Conservation (phyloP, 2,329 filamentous ascomycete species). For the Apiospora aurea region DNA sequence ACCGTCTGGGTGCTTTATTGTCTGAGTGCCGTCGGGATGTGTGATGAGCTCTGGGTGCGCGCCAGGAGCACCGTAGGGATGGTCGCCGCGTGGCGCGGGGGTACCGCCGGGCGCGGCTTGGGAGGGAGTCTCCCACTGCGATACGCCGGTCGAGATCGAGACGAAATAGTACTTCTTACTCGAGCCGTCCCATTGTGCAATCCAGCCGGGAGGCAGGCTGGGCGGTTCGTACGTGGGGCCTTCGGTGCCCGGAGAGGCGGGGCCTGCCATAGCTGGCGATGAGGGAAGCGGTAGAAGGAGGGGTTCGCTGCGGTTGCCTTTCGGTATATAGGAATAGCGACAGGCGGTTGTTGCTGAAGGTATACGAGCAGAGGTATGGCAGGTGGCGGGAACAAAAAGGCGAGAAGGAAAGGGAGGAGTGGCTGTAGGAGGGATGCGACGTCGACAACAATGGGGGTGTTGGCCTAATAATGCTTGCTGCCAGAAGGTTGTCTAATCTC, state of each 20-base stretch:
- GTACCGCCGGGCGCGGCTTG: constrained; percentile 68
- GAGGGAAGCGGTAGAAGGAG: not conserved
- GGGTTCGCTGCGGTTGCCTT: constrained; percentile 6
- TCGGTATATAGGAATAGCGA: constrained; percentile 6
- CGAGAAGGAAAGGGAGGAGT: not conserved
- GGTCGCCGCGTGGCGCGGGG: constrained; percentile 61
- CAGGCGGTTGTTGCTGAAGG: not conserved
- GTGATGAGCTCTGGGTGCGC: constrained; percentile 61
- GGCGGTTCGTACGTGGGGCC: constrained; percentile 66
- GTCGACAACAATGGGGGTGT: constrained; percentile 15
- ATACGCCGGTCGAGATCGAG: constrained; percentile 73
- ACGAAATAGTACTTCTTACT: constrained; percentile 75
- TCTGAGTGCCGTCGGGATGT: constrained; percentile 68
- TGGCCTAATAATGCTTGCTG: constrained; percentile 1
- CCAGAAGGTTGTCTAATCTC: constrained; percentile 18
- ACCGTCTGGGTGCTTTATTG: constrained; percentile 66
- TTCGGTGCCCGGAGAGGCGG: constrained; percentile 64
- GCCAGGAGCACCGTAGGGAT: constrained; percentile 66
- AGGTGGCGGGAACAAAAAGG: not conserved
- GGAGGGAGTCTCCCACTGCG: constrained; percentile 78
- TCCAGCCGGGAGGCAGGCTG: constrained; percentile 69
- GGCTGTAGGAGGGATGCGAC: not conserved
- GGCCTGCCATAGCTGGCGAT: constrained; percentile 44
- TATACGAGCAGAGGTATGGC: not conserved
- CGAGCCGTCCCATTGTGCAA: constrained; percentile 71